phyloP scores from a whole-genome alignment of 768 basidiomycete genomes.

The Porphyrellus cyaneotinctus region DNA sequence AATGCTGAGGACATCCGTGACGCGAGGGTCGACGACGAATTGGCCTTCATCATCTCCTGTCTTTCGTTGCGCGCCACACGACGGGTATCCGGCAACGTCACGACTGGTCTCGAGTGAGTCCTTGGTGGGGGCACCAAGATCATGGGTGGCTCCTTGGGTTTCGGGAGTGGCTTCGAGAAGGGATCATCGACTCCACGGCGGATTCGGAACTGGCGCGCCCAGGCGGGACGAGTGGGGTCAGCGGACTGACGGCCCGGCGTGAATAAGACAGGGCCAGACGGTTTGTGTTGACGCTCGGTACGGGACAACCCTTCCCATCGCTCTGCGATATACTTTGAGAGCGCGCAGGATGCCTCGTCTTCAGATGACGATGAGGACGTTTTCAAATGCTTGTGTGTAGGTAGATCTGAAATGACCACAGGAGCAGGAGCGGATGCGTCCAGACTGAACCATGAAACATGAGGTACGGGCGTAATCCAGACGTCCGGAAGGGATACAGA shows the following conservation, averaged over 20 bases:
- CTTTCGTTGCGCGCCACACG: constrained; percentile 29
- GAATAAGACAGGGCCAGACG: constrained; percentile 18
- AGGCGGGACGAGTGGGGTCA: constrained; percentile 40
- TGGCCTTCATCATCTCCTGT: constrained; percentile 27
- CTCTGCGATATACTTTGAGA: constrained; percentile 30
- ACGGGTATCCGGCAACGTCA: constrained; percentile 28
- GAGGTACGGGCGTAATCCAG: constrained; percentile 50
- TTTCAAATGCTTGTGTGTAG: constrained; percentile 10
- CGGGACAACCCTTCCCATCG: constrained; percentile 29
- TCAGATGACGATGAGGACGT: constrained; percentile 2
- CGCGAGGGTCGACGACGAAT: constrained; percentile 12
- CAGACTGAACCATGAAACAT: constrained; percentile 54
- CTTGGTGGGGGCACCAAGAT: constrained; percentile 32
- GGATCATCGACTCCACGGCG: constrained; percentile 59
- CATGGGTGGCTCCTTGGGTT: constrained; percentile 16
- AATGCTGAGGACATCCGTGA: constrained; percentile 29
- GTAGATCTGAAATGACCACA: neutral
- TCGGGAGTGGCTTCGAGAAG: constrained; percentile 35
- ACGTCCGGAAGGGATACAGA: constrained; percentile 39
- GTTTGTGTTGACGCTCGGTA: constrained; percentile 18
- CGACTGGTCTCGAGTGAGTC: constrained; percentile 24
- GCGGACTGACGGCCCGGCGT: constrained; percentile 16
- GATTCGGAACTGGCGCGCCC: constrained; percentile 40
- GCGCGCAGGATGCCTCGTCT: constrained; percentile 17
- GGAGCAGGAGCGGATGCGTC: constrained; percentile 1